A percentile compares a stretch with the other conserved stretches of the same genome.
phyloP scores from a whole-genome alignment of 768 basidiomycete genomes.

The Amanita molliuscula region DNA sequence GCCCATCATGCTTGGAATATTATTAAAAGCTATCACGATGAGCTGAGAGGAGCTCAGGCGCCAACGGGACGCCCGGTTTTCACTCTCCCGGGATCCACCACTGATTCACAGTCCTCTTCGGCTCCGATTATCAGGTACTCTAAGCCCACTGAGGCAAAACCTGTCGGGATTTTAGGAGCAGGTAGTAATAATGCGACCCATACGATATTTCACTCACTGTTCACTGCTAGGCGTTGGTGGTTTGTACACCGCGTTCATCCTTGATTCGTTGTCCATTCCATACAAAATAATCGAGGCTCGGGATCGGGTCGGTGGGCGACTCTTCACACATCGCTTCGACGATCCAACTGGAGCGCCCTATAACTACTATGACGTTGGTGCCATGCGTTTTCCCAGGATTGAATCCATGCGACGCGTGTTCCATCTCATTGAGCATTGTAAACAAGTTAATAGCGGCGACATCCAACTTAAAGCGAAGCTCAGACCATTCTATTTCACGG shows the following conservation, averaged over 20 bases:
- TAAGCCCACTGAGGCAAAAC: background rate
- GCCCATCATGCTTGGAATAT: background rate
- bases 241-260: constrained; percentile 19
- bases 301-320: constrained; percentile 17
- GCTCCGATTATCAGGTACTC: too few species aligned
- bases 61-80: background rate
- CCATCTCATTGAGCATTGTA: constrained; percentile 14
- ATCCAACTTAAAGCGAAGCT: background rate
- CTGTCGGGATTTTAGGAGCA: background rate
- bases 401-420: constrained; percentile 17
- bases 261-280: constrained; percentile 16
- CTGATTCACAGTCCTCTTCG: too few species aligned
- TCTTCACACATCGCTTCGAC: constrained; percentile 19
- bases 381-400: constrained; percentile 26
- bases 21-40: too few species aligned
- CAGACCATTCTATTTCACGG: background rate
- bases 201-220: too few species aligned
- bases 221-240: constrained; percentile 16
- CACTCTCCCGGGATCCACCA: too few species aligned
- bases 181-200: background rate
- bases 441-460: background rate
- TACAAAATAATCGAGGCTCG: constrained; percentile 19
- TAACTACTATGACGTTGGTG: constrained; percentile 17
- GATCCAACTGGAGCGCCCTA: background rate
- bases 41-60: too few species aligned